Evolutionary conservation across 495 filamentous ascomycete species (phyloP).

Genomic region (Aspergillus nanangensis): DNA sequence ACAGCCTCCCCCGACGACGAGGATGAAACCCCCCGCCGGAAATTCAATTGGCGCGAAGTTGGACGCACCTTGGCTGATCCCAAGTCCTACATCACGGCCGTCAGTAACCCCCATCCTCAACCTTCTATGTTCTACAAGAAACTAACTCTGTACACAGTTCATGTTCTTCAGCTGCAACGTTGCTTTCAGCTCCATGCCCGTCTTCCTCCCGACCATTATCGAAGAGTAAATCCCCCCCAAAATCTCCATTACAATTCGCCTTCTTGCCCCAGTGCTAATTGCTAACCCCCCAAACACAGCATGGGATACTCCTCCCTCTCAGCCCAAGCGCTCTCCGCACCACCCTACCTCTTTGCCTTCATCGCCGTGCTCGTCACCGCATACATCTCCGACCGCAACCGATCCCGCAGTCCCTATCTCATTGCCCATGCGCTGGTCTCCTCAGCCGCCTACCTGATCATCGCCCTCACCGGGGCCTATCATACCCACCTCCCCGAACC

Average conservation of each 20-base stretch:
- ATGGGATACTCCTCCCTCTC: conserved; percentile 45
- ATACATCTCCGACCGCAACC: conserved; percentile 46
- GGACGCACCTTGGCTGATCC: conserved; percentile 54
- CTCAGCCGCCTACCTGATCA: conserved; percentile 54
- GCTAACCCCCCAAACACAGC: conserved; percentile 14
- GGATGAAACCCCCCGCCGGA: conserved; percentile 13
- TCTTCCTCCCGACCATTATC: conserved; percentile 57
- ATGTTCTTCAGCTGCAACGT: conserved; percentile 60
- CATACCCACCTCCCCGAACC: conserved; percentile 25
- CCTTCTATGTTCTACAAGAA: background rate
- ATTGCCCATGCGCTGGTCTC: conserved; percentile 52
- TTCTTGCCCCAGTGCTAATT: background rate
- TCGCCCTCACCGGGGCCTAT: conserved; percentile 41
- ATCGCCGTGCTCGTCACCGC: conserved; percentile 43
- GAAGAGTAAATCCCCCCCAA: conserved; percentile 32
- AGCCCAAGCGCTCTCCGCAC: conserved; percentile 53
- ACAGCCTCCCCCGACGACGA: conserved; percentile 14
- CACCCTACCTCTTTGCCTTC: conserved; percentile 54
- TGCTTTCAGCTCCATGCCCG: conserved; percentile 55
- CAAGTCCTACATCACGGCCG: conserved; percentile 64
- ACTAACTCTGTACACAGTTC: conserved; percentile 18
- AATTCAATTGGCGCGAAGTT: conserved; percentile 49
- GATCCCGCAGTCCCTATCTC: conserved; percentile 45
- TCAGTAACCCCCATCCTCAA: conserved; percentile 20
- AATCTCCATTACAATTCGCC: background rate